Evolutionary conservation across 495 filamentous ascomycete genomes (phyloP).

Genomic region (Cudoniella acicularis): DNA sequence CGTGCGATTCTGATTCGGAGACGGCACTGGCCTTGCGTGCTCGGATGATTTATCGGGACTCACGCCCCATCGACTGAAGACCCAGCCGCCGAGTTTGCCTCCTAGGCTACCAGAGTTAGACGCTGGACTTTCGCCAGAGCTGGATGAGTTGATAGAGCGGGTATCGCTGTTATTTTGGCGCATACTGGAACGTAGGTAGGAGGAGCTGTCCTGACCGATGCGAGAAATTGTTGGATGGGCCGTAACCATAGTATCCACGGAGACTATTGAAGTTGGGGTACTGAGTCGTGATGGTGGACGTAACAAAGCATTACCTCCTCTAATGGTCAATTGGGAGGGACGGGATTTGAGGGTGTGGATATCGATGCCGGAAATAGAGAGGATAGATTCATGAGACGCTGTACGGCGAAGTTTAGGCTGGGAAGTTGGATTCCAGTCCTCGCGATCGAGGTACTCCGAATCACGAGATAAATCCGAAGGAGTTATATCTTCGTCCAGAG

Average conservation of each 20-base stretch:
- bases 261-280: constrained; percentile 25
- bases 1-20: constrained; percentile 8
- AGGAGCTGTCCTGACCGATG: constrained; percentile 20
- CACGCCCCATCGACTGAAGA: constrained; percentile 51
- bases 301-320: constrained; percentile 39
- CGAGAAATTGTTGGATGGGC: constrained; percentile 28
- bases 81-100: constrained; percentile 52
- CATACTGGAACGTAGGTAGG: constrained; percentile 25
- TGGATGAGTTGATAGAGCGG: constrained; percentile 24
- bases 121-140: constrained; percentile 6
- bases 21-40: neutral
- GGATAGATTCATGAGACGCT: constrained; percentile 50
- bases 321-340: constrained; percentile 47
- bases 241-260: constrained; percentile 36
- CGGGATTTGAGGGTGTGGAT: constrained; percentile 51
- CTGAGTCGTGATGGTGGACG: constrained; percentile 38
- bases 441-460: constrained; percentile 8
- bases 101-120: constrained; percentile 35
- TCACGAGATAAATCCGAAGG: constrained; percentile 12
- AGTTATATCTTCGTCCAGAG: constrained; percentile 9
- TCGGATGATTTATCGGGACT: constrained; percentile 29
- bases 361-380: constrained; percentile 50
- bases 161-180: constrained; percentile 21
- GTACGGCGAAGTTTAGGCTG: constrained; percentile 34
- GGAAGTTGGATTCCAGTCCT: constrained; percentile 23